Conservation (phyloP, 2,329 filamentous ascomycete species). For the Epichloe glyceriae region DNA sequence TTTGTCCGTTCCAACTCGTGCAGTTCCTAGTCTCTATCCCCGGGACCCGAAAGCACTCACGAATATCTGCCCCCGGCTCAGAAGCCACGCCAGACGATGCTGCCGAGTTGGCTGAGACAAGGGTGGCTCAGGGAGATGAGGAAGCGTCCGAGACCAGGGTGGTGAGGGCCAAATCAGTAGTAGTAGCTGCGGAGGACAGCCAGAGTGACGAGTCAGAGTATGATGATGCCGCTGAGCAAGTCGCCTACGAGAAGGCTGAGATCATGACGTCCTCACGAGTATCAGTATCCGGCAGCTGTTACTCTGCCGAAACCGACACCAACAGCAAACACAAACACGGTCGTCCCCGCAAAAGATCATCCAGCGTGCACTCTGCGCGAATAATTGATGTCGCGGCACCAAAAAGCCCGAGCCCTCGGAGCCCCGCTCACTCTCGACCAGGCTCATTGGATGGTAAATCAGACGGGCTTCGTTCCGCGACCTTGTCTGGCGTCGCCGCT, state of each 20-base stretch:
- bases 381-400: constrained; percentile 43
- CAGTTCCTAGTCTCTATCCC: constrained; percentile 9
- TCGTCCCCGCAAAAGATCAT: constrained; percentile 23
- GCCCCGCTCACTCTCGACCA: constrained; percentile 34
- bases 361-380: constrained; percentile 43
- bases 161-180: neutral
- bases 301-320: constrained; percentile 37
- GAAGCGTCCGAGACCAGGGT: constrained; percentile 1
- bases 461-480: constrained; percentile 29
- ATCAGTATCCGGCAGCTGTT: constrained; percentile 39
- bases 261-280: constrained; percentile 44
- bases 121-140: neutral
- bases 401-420: constrained; percentile 39
- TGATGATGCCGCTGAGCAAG: constrained; percentile 33
- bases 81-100: neutral
- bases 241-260: constrained; percentile 41
- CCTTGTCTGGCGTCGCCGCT: constrained; percentile 26
- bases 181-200: neutral
- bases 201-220: constrained; percentile 5
- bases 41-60: neutral
- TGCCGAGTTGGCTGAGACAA: neutral
- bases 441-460: constrained; percentile 30
- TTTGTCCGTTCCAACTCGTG: constrained; percentile 33
- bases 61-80: neutral
- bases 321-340: constrained; percentile 20